Conservation (phyloP, 1,284 basidiomycete genomes). For the Pseudozyma sp. region DNA sequence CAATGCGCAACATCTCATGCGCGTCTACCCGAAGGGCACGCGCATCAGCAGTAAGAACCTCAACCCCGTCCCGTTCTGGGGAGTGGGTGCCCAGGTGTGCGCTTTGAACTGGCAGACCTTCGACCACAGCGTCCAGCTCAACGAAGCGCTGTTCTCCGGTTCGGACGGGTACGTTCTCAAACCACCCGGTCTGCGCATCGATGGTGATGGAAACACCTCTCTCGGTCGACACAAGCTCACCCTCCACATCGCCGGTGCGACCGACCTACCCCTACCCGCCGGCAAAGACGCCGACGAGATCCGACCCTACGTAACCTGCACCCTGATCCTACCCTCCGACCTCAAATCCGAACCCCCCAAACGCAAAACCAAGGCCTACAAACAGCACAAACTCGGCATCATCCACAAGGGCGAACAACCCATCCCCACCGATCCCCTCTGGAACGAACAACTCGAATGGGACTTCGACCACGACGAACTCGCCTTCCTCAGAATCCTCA, state of each 20-base stretch:
- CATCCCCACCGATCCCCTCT: constrained; percentile 52
- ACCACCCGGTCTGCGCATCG: constrained; percentile 67
- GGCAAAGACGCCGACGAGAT: constrained; percentile 55
- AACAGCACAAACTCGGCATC: constrained; percentile 51
- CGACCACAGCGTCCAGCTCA: constrained; percentile 70
- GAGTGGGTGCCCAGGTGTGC: constrained; percentile 74
- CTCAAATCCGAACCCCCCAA: constrained; percentile 46
- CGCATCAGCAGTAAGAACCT: constrained; percentile 70
- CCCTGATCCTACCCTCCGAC: constrained; percentile 52
- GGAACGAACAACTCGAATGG: constrained; percentile 59
- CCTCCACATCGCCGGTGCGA: constrained; percentile 57
- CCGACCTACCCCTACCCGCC: constrained; percentile 54
- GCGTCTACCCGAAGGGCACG: constrained; percentile 75
- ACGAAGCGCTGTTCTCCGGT: constrained; percentile 77
- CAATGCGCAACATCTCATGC: constrained; percentile 72
- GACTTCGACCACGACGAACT: constrained; percentile 55
- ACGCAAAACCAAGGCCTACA: constrained; percentile 55
- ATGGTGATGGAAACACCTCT: constrained; percentile 43
- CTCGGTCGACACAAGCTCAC: constrained; percentile 41
- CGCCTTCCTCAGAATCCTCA: constrained; percentile 54
- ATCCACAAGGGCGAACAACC: constrained; percentile 56
- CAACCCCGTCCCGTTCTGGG: constrained; percentile 72
- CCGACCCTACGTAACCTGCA: constrained; percentile 61
- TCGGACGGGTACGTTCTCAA: constrained; percentile 75
- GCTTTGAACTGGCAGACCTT: constrained; percentile 76